Evolutionary conservation across 2,329 filamentous ascomycete genomes (phyloP).

Genomic region (Fusarium tuaranense): DNA sequence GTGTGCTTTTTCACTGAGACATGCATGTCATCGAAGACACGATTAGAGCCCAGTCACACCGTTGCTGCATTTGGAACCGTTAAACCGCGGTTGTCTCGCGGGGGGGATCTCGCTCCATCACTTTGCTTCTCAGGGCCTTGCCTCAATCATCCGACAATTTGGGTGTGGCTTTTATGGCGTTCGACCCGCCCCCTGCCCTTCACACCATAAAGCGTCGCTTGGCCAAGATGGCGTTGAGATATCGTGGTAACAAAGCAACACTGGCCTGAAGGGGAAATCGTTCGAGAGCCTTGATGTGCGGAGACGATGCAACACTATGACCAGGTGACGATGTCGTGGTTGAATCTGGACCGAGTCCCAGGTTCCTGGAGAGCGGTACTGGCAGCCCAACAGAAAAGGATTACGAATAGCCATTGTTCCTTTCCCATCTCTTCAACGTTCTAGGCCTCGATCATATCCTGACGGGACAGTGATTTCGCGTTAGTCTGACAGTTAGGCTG

Average conservation of each 20-base stretch:
- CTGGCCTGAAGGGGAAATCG: neutral
- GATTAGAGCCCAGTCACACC: neutral
- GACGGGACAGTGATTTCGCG: slow-evolving; percentile 12
- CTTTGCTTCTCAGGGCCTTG: slow-evolving; percentile 20
- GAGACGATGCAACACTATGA: neutral
- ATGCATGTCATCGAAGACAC: slow-evolving; percentile 21
- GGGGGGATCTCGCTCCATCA: slow-evolving; percentile 5
- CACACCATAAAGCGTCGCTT: neutral
- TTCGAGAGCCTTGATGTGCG: slow-evolving; percentile 18
- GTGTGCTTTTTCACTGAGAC: slow-evolving; percentile 22
- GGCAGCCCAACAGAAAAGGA: slow-evolving; percentile 3
- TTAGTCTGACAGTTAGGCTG: slow-evolving; percentile 25
- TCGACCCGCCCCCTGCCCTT: slow-evolving; percentile 17
- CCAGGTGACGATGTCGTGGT: neutral
- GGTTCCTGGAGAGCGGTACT: slow-evolving; percentile 1
- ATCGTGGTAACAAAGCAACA: slow-evolving; percentile 6
- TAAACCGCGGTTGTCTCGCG: slow-evolving; percentile 1
- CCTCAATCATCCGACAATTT: slow-evolving; percentile 31
- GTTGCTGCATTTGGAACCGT: neutral
- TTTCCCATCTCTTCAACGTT: slow-evolving; percentile 22
- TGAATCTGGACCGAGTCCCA: slow-evolving; percentile 11
- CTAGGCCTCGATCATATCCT: slow-evolving; percentile 36
- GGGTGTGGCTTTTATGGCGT: slow-evolving; percentile 36
- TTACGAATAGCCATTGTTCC: slow-evolving; percentile 6
- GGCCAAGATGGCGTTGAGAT: neutral